A percentile compares a stretch with the other conserved stretches of the same genome.
Conservation (phyloP, 768 basidiomycete genomes). For the Pleurotus djamor region DNA sequence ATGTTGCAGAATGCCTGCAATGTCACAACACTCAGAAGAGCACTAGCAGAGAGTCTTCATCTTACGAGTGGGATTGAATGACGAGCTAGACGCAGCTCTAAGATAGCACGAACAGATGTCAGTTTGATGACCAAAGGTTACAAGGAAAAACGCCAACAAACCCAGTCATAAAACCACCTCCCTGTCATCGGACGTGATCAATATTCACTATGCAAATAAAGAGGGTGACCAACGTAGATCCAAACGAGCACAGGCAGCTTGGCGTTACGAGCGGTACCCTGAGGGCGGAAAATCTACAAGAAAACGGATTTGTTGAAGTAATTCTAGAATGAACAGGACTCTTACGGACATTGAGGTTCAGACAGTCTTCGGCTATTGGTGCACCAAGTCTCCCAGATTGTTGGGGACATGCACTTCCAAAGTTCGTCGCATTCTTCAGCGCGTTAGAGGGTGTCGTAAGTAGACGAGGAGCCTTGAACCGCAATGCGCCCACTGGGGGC, state of each 20-base stretch:
- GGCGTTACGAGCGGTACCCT: constrained; percentile 7
- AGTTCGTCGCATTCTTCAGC: constrained; percentile 30
- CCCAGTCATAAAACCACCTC: constrained; percentile 2
- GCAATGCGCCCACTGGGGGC: constrained; percentile 40
- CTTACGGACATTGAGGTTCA: constrained; percentile 34
- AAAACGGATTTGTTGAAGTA: background rate
- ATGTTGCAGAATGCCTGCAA: constrained; percentile 17
- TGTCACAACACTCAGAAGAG: background rate
- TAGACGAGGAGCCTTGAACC: constrained; percentile 40
- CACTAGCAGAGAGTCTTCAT: background rate
- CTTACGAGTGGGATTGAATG: constrained; percentile 46
- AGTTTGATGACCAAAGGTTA: background rate
- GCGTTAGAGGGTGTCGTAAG: constrained; percentile 22
- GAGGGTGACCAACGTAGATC: constrained; percentile 7
- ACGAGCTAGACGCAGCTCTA: constrained; percentile 41
- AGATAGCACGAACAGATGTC: background rate
- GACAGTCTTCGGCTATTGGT: constrained; percentile 38
- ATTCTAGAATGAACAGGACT: background rate
- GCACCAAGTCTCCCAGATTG: constrained; percentile 25
- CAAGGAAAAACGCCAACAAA: background rate
- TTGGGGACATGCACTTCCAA: constrained; percentile 45
- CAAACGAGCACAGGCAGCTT: constrained; percentile 13
- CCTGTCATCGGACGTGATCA: background rate
- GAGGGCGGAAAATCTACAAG: constrained; percentile 15
- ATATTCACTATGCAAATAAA: background rate